Evolutionary conservation across 1,284 basidiomycete genomes (phyloP).

Genomic region (Puccinia polysora): DNA sequence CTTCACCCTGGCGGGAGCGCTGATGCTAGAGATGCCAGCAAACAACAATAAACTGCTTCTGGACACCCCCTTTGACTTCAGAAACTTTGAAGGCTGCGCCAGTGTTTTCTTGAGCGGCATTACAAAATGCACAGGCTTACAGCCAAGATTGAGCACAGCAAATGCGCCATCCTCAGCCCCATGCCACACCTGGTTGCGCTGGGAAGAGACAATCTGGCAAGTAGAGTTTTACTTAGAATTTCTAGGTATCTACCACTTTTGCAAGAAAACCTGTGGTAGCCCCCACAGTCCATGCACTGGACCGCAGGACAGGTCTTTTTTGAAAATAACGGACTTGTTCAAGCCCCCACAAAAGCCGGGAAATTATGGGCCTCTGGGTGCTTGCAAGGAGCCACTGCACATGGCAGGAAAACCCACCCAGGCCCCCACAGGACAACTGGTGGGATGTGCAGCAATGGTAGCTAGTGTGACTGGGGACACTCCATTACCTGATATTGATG

Average conservation of each 20-base stretch:
- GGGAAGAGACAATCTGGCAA: not conserved
- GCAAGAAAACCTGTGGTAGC: constrained; percentile 23
- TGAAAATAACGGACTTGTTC: constrained; percentile 4
- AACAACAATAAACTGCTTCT: not conserved
- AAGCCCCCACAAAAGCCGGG: not conserved
- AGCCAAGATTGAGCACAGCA: not conserved
- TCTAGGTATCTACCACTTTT: constrained; percentile 11
- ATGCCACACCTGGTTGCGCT: not conserved
- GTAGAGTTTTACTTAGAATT: constrained; percentile 2
- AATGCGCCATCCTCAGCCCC: not conserved
- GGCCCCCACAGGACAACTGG: not conserved
- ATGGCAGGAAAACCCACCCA: constrained; percentile 9
- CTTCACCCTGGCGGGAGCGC: too few relatives aligned
- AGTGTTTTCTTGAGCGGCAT: not conserved
- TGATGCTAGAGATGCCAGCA: not conserved
- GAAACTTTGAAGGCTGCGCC: not conserved
- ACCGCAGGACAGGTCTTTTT: not conserved
- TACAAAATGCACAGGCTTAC: not conserved
- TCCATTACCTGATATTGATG: too few relatives aligned
- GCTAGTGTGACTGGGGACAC: too few relatives aligned
- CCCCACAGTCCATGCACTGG: not conserved
- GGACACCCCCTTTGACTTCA: not conserved
- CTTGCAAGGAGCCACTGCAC: not conserved
- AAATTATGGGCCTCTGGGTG: not conserved
- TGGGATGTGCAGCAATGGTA: too few relatives aligned